Percentiles rank a stretch among this genome's conserved stretches.
Evolutionary conservation across 1,284 basidiomycete species (phyloP).

Genomic region (Schizophyllum amplum): DNA sequence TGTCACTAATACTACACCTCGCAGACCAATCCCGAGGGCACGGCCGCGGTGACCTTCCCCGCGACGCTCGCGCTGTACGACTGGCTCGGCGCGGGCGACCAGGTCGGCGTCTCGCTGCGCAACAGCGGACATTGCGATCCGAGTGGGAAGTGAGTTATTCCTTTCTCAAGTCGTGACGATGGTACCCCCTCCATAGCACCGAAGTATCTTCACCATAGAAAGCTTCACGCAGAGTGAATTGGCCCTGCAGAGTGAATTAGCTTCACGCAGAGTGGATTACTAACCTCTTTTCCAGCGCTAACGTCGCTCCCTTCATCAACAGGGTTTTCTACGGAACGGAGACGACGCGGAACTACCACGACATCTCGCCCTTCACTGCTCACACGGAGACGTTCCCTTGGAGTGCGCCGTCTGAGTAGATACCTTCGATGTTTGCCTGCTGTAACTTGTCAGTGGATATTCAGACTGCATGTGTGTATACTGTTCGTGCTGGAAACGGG

Average conservation of each 20-base stretch:
- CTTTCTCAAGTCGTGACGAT: neutral
- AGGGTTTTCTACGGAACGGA: slow-evolving; percentile 12
- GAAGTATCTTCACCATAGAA: no score
- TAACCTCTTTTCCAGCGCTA: slow-evolving; percentile 3
- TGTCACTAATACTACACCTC: neutral
- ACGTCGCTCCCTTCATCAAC: slow-evolving; percentile 11
- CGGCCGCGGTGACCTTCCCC: slow-evolving; percentile 17
- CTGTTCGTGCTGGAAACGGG: no score
- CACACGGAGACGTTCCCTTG: neutral
- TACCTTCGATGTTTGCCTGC: no score
- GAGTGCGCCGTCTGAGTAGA: no score
- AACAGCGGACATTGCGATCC: slow-evolving; percentile 17
- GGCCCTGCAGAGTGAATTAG: no score
- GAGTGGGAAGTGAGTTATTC: slow-evolving; percentile 15
- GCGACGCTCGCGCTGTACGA: slow-evolving; percentile 16
- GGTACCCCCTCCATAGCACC: no score
- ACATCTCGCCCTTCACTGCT: neutral
- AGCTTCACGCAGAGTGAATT: no score
- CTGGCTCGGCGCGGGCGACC: slow-evolving; percentile 16
- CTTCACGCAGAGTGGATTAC: no score
- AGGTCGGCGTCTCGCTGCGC: slow-evolving; percentile 18
- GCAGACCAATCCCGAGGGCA: slow-evolving; percentile 8
- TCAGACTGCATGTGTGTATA: no score
- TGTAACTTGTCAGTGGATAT: no score
- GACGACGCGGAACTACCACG: slow-evolving; percentile 12